A percentile compares a stretch with the other conserved stretches of the same genome.
Conservation (phyloP, 2,329 filamentous ascomycete species). For the Aspergillus udagawae region DNA sequence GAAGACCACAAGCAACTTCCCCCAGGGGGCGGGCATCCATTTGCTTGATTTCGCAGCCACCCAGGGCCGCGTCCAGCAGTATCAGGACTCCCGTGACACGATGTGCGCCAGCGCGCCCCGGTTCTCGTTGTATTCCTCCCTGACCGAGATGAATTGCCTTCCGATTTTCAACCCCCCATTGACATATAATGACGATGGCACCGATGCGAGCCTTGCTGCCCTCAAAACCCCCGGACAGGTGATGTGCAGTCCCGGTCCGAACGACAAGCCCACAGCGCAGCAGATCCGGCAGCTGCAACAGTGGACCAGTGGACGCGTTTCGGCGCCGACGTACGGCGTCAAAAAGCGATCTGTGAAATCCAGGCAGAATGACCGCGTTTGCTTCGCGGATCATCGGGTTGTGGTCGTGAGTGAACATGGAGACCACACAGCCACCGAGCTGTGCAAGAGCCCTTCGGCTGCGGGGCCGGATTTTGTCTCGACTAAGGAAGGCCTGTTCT, state of each 20-base stretch:
- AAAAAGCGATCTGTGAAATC: background rate
- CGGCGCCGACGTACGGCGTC: background rate
- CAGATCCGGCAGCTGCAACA: background rate
- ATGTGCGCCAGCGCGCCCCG: background rate
- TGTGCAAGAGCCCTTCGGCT: background rate
- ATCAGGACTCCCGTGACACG: background rate
- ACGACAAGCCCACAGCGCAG: background rate
- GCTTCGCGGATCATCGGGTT: background rate
- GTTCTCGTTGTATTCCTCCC: background rate
- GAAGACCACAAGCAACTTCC: background rate
- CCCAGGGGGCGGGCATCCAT: background rate
- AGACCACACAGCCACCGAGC: background rate
- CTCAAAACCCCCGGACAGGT: background rate
- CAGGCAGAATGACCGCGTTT: background rate
- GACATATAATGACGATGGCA: background rate
- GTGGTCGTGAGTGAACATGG: background rate
- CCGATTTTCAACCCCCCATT: background rate
- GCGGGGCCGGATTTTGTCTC: background rate
- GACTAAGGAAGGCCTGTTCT: background rate
- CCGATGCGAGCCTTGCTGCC: background rate
- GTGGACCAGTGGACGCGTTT: background rate
- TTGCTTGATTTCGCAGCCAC: background rate
- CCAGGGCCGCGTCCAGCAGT: background rate
- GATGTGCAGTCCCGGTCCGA: background rate
- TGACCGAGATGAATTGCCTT: background rate